Percentiles rank a stretch among this genome's conserved stretches.
Evolutionary conservation across 2,329 filamentous ascomycete genomes (phyloP).

Genomic region (Nothopassalora personata): DNA sequence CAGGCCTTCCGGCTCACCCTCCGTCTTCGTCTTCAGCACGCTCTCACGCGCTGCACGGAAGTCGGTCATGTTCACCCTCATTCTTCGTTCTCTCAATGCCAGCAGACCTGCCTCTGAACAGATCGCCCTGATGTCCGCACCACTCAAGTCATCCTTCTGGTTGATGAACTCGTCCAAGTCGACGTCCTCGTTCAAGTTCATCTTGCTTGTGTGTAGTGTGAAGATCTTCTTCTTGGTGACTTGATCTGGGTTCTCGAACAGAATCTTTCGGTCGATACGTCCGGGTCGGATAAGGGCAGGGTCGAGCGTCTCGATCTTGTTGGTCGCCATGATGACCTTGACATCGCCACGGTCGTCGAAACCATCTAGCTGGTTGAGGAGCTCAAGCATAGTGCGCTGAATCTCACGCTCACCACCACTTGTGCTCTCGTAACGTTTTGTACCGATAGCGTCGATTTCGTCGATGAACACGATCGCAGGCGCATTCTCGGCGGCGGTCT

Average conservation of each 20-base stretch:
- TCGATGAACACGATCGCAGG: constrained; percentile 99
- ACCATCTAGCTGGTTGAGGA: constrained; percentile 96
- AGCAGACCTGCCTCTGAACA: constrained; percentile 95
- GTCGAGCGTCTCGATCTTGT: constrained; percentile 98
- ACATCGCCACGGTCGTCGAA: constrained; percentile 98
- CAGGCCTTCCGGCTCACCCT: constrained; percentile 95
- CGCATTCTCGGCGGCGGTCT: constrained; percentile 90
- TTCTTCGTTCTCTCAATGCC: constrained; percentile 87
- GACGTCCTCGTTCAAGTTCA: constrained; percentile 94
- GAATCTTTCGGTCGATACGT: constrained; percentile 97
- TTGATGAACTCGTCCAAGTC: constrained; percentile 97
- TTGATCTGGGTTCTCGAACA: constrained; percentile 71
- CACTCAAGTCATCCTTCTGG: constrained; percentile 95
- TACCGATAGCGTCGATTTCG: constrained; percentile 97
- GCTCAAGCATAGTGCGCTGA: constrained; percentile 95
- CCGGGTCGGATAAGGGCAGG: constrained; percentile 93
- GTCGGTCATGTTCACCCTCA: constrained; percentile 98
- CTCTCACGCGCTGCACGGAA: constrained; percentile 89
- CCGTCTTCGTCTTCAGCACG: constrained; percentile 96
- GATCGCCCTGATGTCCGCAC: constrained; percentile 98
- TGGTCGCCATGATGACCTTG: constrained; percentile 99
- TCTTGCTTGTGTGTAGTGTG: constrained; percentile 95
- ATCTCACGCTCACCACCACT: constrained; percentile 96
- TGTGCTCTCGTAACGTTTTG: constrained; percentile 96
- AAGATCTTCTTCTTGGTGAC: constrained; percentile 98